These are phyloP conservation scores for Zygosaccharomyces sapae DNA, from an alignment of 1,139 yeast species.

Conservation along the genomic window DNA sequence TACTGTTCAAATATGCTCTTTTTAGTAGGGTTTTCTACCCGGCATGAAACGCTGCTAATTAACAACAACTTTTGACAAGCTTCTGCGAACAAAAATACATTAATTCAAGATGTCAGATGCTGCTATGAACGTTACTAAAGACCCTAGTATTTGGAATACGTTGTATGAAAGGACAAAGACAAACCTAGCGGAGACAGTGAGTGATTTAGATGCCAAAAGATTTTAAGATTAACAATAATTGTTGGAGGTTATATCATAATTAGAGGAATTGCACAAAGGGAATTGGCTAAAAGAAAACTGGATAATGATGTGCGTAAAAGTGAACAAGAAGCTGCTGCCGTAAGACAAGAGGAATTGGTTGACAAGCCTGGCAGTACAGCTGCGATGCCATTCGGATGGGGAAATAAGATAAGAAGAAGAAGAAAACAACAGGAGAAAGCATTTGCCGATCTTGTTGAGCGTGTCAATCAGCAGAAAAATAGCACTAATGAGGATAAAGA, in stretches of 20 bases:
- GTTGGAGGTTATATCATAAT: constrained; percentile 46
- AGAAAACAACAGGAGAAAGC: constrained; percentile 52
- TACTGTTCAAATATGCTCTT: not conserved
- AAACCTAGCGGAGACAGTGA: constrained; percentile 16
- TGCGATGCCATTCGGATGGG: constrained; percentile 63
- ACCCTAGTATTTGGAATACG: not conserved
- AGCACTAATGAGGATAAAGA: constrained; percentile 59
- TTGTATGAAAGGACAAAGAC: constrained; percentile 15
- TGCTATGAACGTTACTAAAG: not conserved
- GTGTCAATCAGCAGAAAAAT: constrained; percentile 42
- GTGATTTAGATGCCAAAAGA: constrained; percentile 38
- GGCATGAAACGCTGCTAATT: not conserved
- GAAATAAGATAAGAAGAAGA: constrained; percentile 61
- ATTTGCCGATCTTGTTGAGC: constrained; percentile 47
- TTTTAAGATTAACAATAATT: constrained; percentile 41
- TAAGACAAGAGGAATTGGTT: constrained; percentile 42
- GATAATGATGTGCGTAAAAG: constrained; percentile 49
- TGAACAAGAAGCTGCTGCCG: constrained; percentile 35
- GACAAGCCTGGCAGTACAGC: constrained; percentile 38
- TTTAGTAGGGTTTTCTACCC: not conserved
- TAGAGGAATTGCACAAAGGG: constrained; percentile 42
- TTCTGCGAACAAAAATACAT: not conserved
- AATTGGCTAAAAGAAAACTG: constrained; percentile 49
- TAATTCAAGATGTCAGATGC: constrained; percentile 1
- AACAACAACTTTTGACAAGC: not conserved